Percentiles rank a stretch among this genome's conserved stretches.
These are phyloP conservation scores for Coemansia guatemalensis DNA, from an alignment of 192 early-diverging fungal genomes.

Conservation along the genomic window DNA sequence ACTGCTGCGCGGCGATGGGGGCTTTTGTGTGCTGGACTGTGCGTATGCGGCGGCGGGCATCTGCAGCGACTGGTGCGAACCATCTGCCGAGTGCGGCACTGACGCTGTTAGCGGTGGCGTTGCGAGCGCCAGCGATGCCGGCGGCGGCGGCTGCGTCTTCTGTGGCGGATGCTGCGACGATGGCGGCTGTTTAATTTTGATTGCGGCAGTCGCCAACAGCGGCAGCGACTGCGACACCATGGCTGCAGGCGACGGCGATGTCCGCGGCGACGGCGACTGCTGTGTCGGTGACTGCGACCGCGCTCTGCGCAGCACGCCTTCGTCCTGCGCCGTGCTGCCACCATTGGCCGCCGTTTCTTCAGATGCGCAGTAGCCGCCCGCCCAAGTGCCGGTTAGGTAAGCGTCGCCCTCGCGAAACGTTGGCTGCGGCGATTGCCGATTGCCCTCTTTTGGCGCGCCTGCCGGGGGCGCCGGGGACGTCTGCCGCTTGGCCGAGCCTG, in stretches of 20 bases:
- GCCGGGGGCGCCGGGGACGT: not conserved
- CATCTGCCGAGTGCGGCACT: constrained; percentile 2
- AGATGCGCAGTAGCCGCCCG: constrained; percentile 5
- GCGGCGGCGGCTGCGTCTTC: not conserved
- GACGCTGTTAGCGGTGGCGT: constrained; percentile 15
- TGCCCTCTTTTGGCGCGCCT: not conserved
- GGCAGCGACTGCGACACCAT: constrained; percentile 4
- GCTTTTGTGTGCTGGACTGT: not conserved
- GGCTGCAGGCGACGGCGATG: not conserved
- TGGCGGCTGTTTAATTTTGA: not conserved
- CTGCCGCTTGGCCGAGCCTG: not conserved
- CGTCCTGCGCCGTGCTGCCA: not conserved
- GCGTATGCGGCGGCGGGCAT: constrained; percentile 6
- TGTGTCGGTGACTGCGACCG: constrained; percentile 1
- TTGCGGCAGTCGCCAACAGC: not conserved
- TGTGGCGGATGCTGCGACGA: not conserved
- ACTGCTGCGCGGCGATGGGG: not conserved
- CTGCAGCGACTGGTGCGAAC: constrained; percentile 20
- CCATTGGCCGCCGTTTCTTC: not conserved
- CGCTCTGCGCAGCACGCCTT: constrained; percentile 1
- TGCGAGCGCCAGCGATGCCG: constrained; percentile 1
- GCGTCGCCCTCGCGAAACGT: constrained; percentile 5
- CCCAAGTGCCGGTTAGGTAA: constrained; percentile 4
- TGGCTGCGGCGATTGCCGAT: not conserved
- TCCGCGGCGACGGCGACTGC: not conserved